Conservation (phyloP, 768 basidiomycete genomes). For the Baorangia bicolor region DNA sequence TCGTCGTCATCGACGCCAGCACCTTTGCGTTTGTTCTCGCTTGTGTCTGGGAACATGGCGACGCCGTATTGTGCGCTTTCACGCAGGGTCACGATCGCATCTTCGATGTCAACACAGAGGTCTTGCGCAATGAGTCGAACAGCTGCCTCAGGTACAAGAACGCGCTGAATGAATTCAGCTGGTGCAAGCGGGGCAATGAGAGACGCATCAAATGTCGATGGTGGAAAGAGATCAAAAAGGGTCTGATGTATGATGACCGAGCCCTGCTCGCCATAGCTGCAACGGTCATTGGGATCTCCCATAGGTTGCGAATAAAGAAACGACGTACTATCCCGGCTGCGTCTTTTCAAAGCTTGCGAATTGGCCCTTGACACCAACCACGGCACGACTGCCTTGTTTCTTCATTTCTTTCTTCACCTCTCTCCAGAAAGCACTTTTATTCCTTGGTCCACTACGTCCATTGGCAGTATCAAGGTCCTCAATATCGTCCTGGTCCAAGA, state of each 20-base stretch:
- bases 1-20: conserved; percentile 38
- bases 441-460: conserved; percentile 29
- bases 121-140: conserved; percentile 82
- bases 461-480: conserved; percentile 12
- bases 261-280: conserved; percentile 84
- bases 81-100: conserved; percentile 59
- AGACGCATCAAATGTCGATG: conserved; percentile 50
- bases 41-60: conserved; percentile 71
- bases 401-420: conserved; percentile 63
- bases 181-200: conserved; percentile 63
- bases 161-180: conserved; percentile 74
- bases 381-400: conserved; percentile 62
- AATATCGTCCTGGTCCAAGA: conserved; percentile 42
- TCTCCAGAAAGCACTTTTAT: conserved; percentile 63
- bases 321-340: conserved; percentile 86
- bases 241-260: conserved; percentile 79
- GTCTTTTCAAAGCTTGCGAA: conserved; percentile 77
- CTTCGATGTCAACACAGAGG: conserved; percentile 42
- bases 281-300: neutral
- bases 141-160: conserved; percentile 90
- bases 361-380: conserved; percentile 69
- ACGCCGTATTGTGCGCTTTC: conserved; percentile 84
- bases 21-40: conserved; percentile 28
- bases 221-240: conserved; percentile 73
- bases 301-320: neutral